These are phyloP conservation scores for Hypoxylon sp. DNA, from an alignment of 2,329 filamentous ascomycete species.

Conservation along the genomic window DNA sequence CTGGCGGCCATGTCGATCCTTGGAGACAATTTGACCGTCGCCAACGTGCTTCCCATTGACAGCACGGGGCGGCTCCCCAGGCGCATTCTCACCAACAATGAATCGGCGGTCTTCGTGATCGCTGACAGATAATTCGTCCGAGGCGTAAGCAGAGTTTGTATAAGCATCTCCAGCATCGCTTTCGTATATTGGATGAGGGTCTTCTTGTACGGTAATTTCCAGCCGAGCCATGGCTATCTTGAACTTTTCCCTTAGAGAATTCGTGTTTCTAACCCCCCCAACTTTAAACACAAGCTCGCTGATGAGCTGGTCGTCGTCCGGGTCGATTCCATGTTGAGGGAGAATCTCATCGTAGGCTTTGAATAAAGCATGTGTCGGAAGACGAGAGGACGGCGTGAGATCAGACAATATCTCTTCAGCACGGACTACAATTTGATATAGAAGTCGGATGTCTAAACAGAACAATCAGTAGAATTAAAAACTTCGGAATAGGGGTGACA, in stretches of 20 bases:
- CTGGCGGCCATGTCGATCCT: conserved; percentile 4
- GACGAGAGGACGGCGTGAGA: conserved; percentile 70
- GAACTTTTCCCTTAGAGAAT: conserved; percentile 76
- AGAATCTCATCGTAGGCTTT: conserved; percentile 83
- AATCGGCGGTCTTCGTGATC: conserved; percentile 40
- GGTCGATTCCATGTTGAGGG: conserved; percentile 75
- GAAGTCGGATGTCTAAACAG: conserved; percentile 75
- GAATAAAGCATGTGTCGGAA: conserved; percentile 84
- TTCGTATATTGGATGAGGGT: conserved; percentile 41
- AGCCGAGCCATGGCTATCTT: conserved; percentile 74
- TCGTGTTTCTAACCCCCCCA: conserved; percentile 71
- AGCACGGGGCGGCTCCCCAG: neutral
- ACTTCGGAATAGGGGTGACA: neutral
- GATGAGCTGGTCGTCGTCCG: conserved; percentile 81
- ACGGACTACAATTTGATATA: conserved; percentile 80
- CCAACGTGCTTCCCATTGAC: conserved; percentile 6
- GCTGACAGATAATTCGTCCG: conserved; percentile 34
- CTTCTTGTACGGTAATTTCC: conserved; percentile 78
- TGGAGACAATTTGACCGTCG: conserved; percentile 4
- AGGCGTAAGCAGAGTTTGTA: conserved; percentile 46
- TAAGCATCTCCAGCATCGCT: conserved; percentile 51
- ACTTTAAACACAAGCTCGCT: conserved; percentile 85
- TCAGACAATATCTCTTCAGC: conserved; percentile 74
- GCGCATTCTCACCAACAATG: conserved; percentile 11
- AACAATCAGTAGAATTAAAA: conserved; percentile 26